Conservation (phyloP, 768 basidiomycete species). For the Russula dissimulans region DNA sequence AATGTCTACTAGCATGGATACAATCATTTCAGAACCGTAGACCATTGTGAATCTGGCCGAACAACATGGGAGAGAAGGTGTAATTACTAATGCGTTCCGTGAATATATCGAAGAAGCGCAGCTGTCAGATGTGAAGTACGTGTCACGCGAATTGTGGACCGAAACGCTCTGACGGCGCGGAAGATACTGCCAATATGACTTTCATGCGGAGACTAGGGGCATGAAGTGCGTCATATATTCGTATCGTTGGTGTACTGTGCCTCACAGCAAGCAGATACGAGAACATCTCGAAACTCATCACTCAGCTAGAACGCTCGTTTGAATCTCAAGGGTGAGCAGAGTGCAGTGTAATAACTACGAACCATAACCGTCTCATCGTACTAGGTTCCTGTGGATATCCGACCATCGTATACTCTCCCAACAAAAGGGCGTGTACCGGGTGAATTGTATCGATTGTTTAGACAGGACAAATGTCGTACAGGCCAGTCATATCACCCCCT, state of each 20-base stretch:
- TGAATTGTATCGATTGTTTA: constrained; percentile 94
- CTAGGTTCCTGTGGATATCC: constrained; percentile 77
- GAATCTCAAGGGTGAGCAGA: constrained; percentile 62
- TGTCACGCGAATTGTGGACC: background rate
- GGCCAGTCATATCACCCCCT: constrained; percentile 29
- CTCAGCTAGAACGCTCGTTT: constrained; percentile 62
- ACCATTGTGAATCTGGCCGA: constrained; percentile 87
- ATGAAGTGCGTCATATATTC: constrained; percentile 61
- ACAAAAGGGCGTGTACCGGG: constrained; percentile 80
- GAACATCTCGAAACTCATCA: constrained; percentile 74
- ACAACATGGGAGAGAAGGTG: constrained; percentile 78
- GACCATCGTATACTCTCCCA: constrained; percentile 58
- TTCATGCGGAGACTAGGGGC: constrained; percentile 86
- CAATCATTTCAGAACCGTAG: constrained; percentile 30
- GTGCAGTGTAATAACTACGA: background rate
- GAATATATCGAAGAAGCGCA: constrained; percentile 53
- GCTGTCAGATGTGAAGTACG: constrained; percentile 49
- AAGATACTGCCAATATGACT: constrained; percentile 83
- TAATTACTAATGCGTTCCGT: constrained; percentile 69
- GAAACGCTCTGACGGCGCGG: background rate
- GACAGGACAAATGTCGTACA: constrained; percentile 94
- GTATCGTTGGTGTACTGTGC: constrained; percentile 11
- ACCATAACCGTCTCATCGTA: background rate
- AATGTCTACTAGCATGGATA: background rate
- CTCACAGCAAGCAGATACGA: constrained; percentile 51